Evolutionary conservation across 345 rosid genomes (phyloP).

Genomic region (Nephelium lappaceum): DNA sequence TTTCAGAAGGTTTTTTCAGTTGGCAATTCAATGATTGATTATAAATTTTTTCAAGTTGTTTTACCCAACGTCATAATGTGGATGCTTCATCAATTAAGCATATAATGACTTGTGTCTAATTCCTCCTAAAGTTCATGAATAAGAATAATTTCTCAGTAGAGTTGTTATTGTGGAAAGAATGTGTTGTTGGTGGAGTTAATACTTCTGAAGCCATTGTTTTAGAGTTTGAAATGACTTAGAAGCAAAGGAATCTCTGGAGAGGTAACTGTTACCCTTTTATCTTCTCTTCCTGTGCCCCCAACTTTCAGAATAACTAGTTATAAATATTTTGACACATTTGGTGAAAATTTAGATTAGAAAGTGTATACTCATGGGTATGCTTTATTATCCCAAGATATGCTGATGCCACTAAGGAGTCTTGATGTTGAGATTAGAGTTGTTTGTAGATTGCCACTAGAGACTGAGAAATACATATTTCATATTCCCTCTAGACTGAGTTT

Average conservation of each 20-base stretch:
- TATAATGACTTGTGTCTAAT: neutral
- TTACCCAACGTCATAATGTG: neutral
- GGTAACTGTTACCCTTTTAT: neutral
- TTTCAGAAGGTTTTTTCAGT: neutral
- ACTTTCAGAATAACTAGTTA: no score
- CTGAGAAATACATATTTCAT: neutral
- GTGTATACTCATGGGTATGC: neutral
- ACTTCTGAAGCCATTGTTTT: neutral
- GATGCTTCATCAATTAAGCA: neutral
- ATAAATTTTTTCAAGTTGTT: neutral
- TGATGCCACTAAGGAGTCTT: neutral
- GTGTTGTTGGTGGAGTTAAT: neutral
- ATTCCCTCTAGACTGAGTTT: neutral
- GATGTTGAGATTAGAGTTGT: neutral
- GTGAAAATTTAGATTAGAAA: neutral
- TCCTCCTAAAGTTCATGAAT: neutral
- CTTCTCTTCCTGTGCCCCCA: neutral
- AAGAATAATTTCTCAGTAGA: neutral
- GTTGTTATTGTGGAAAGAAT: neutral
- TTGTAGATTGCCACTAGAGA: neutral
- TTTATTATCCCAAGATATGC: neutral
- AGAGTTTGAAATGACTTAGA: neutral
- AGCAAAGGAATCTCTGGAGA: neutral
- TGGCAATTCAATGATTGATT: neutral
- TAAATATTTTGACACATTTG: neutral